Evolutionary conservation across 2,329 filamentous ascomycete genomes (phyloP).

Genomic region (Stromatinia cepivora): DNA sequence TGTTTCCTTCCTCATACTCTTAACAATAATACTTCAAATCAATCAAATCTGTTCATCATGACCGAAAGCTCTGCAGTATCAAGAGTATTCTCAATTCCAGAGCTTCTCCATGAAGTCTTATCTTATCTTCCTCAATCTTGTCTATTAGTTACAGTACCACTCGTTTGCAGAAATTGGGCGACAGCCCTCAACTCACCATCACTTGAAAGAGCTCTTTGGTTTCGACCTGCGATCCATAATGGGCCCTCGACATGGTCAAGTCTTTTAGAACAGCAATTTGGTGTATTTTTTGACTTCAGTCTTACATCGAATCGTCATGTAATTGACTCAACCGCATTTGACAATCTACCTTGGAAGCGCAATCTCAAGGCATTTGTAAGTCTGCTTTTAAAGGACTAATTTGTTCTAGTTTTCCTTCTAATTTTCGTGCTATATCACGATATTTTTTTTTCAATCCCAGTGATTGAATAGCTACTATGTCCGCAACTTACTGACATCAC

Average conservation of each 20-base stretch:
- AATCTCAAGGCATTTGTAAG: constrained; percentile 16
- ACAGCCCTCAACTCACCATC: constrained; percentile 14
- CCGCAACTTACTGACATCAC: not conserved
- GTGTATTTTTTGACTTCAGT: constrained; percentile 16
- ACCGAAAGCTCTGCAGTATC: constrained; percentile 5
- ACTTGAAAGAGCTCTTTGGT: constrained; percentile 13
- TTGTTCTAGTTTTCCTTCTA: not conserved
- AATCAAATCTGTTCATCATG: not conserved
- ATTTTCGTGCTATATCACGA: not conserved
- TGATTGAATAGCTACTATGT: not conserved
- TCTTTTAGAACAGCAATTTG: constrained; percentile 11
- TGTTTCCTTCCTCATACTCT: not conserved
- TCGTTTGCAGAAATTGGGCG: constrained; percentile 15
- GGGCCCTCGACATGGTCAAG: constrained; percentile 13
- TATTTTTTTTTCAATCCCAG: not conserved
- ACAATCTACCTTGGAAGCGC: constrained; percentile 15
- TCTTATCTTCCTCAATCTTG: constrained; percentile 21
- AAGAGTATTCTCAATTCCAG: constrained; percentile 15
- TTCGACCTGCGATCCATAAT: constrained; percentile 2
- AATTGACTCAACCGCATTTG: not conserved
- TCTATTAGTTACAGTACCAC: not conserved
- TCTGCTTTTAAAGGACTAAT: not conserved
- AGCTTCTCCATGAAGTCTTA: constrained; percentile 18
- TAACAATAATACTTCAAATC: not conserved
- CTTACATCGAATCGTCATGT: not conserved